Evolutionary conservation across 176 grass and related monocot species (phyloP).

Genomic region (Juncus effusus): DNA sequence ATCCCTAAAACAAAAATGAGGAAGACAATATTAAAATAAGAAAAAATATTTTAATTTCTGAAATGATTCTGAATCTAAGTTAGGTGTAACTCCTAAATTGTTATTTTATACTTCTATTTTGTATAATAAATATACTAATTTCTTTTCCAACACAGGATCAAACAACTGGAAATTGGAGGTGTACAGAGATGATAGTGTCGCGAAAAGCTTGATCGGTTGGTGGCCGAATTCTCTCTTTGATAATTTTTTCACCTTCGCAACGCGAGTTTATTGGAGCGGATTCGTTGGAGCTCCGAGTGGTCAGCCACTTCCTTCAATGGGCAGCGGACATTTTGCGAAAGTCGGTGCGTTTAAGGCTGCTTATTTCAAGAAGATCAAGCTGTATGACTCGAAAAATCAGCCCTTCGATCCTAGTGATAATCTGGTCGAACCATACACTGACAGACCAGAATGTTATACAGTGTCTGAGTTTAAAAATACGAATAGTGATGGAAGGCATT

Average conservation of each 20-base stretch:
- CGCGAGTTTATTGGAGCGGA: neutral
- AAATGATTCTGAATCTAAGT: too few relatives aligned
- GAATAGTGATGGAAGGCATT: too few relatives aligned
- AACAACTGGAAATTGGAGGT: conserved; percentile 4
- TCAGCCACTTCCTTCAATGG: neutral
- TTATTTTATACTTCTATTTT: too few relatives aligned
- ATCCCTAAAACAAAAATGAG: too few relatives aligned
- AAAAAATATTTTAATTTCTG: too few relatives aligned
- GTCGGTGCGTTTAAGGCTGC: neutral
- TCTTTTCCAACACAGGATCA: neutral
- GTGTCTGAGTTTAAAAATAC: too few relatives aligned
- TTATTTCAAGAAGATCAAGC: neutral
- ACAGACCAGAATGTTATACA: too few relatives aligned
- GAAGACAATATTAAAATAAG: too few relatives aligned
- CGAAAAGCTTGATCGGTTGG: neutral
- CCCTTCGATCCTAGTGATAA: too few relatives aligned
- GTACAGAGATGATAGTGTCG: neutral
- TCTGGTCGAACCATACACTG: too few relatives aligned
- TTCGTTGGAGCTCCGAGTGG: neutral
- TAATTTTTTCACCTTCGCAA: neutral
- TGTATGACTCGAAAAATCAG: neutral
- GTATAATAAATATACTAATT: too few relatives aligned
- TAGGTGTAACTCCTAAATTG: too few relatives aligned
- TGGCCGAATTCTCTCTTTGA: neutral
- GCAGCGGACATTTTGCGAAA: neutral